phyloP scores from a whole-genome alignment of 805 yeast species.

The Candida loeiensis region DNA sequence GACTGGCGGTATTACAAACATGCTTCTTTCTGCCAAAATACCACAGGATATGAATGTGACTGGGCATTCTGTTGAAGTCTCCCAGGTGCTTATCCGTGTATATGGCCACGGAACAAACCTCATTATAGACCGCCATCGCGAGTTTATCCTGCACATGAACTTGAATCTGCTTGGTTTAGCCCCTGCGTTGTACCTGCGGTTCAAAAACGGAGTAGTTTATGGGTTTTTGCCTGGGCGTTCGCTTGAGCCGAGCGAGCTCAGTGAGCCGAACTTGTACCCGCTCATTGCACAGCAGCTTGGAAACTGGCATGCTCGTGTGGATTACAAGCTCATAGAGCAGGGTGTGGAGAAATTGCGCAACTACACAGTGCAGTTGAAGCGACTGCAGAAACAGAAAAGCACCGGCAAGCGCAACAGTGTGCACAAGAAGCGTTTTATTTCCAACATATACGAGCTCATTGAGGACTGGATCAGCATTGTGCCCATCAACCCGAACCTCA shows the following conservation, averaged over 20 bases:
- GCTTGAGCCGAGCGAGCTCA: constrained; percentile 51
- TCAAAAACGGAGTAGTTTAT: constrained; percentile 69
- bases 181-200: constrained; percentile 63
- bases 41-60: too few species aligned
- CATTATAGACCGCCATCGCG: constrained; percentile 71
- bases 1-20: constrained; percentile 64
- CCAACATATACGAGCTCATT: constrained; percentile 57
- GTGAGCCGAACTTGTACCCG: constrained; percentile 45
- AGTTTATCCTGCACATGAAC: constrained; percentile 65
- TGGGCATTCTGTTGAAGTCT: too few species aligned
- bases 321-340: constrained; percentile 44
- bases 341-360: constrained; percentile 40
- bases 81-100: constrained; percentile 54
- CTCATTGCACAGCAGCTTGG: constrained; percentile 65
- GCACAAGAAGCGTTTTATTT: constrained; percentile 29
- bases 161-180: constrained; percentile 60
- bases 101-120: constrained; percentile 72
- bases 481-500: constrained; percentile 46
- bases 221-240: constrained; percentile 67
- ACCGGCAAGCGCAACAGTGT: constrained; percentile 5
- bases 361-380: constrained; percentile 19
- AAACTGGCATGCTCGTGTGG: constrained; percentile 60
- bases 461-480: constrained; percentile 60
- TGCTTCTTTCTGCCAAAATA: constrained; percentile 52
- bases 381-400: constrained; percentile 4